Evolutionary conservation across 2,329 filamentous ascomycete species (phyloP), one percentile per base, ranked within the genome.

Genomic region (Thelonectria olida): DNA sequence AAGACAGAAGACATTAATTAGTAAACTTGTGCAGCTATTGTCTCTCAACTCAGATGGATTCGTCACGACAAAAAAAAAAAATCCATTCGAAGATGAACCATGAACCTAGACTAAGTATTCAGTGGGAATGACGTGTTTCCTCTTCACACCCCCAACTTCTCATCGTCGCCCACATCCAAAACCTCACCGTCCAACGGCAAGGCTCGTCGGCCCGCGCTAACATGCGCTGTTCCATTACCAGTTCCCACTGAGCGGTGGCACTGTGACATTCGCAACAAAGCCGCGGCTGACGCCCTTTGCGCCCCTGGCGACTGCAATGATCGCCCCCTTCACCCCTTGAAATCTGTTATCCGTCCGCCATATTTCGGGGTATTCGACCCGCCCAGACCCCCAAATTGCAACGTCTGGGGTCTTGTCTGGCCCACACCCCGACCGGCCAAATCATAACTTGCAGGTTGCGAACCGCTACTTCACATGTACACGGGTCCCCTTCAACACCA

Each of bases 401-500:
- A 17, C 38, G 15, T 39, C 36, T 17, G 36, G n/a, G 15, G 8
- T n/a, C n/a, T n/a, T 31, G 28, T 31, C 13, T 25, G 25, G 50
- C 15, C 19, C 36, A 19, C 58, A 39, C 48, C 39, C 51, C 38
- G 54, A 54, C 54, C 50, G 49, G 50, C 56, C 62, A 54, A n/a
- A n/a, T n/a, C n/a, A n/a, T n/a, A n/a, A n/a, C n/a, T n/a, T n/a
- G n/a, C n/a, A n/a, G n/a, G n/a, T n/a, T 42, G 42, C 42, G 52
- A 54, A 56, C 56, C 59, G 50, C 57, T 55, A 64, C 56, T 22
- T 41, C 51, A 45, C 23, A 23, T 39, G 54, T 58, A 50, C 51
- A 60, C 57, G 38, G 34, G 27, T 62, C 61, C 62, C 31, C 19
- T 69, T 57, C 66, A 70, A 68, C 58, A 58, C 42, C 65, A 70